A percentile compares a stretch with the other conserved stretches of the same genome.
Evolutionary conservation across 306 rosid species (phyloP).

Genomic region (Crataegus laevigata): DNA sequence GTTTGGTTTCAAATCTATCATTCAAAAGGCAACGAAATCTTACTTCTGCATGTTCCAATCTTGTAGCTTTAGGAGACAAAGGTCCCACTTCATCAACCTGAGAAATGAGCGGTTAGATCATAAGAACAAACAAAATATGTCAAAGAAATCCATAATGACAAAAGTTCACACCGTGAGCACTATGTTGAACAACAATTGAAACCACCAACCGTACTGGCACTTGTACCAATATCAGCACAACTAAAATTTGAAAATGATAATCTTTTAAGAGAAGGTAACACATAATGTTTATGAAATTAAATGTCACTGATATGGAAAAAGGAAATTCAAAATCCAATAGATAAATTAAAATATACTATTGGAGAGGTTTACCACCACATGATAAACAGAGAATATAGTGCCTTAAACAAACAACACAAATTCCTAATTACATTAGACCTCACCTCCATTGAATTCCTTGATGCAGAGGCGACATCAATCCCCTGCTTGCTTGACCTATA

Average conservation of each 20-base stretch:
- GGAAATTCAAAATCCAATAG: too few relatives aligned
- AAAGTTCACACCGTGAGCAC: background rate
- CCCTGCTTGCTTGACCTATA: conserved; percentile 46
- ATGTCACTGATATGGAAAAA: too few relatives aligned
- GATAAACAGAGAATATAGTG: conserved; percentile 4
- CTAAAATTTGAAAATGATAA: too few relatives aligned
- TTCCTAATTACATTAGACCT: background rate
- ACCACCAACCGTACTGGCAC: background rate
- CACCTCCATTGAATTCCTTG: conserved; percentile 71
- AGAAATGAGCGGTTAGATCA: conserved; percentile 9
- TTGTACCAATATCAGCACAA: background rate
- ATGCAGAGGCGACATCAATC: conserved; percentile 37
- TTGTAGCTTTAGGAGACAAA: conserved; percentile 34
- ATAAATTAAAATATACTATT: background rate
- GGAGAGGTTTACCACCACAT: background rate
- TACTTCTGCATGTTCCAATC: conserved; percentile 50
- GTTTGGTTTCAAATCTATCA: conserved; percentile 9
- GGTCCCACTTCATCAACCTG: conserved; percentile 56
- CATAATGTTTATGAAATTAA: too few relatives aligned
- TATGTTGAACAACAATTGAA: background rate
- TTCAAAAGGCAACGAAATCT: conserved; percentile 13
- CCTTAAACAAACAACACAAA: conserved; percentile 1
- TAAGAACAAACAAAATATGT: background rate
- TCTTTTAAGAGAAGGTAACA: too few relatives aligned
- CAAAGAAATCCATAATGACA: background rate